phyloP scores from a whole-genome alignment of 1,284 basidiomycete genomes.

The Cutaneotrichosporon mucoides region DNA sequence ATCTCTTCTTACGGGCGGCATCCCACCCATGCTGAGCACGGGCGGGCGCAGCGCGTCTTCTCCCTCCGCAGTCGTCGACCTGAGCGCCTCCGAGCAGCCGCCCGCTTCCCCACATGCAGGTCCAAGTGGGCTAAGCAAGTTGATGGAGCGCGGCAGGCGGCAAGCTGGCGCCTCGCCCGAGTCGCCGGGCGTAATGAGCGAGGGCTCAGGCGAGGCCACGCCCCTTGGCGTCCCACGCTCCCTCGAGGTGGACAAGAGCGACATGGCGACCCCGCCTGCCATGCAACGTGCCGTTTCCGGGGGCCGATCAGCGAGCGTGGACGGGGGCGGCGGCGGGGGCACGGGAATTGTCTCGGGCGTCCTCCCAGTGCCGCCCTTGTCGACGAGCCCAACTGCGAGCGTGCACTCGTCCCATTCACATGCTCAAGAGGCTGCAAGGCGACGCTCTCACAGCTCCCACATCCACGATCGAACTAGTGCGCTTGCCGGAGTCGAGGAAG shows the following conservation, averaged over 20 bases:
- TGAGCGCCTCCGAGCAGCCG: slow-evolving; percentile 13
- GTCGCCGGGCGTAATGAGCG: not conserved
- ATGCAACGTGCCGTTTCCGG: no score
- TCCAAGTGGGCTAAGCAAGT: slow-evolving; percentile 36
- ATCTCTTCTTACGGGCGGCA: not conserved
- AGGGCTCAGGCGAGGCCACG: slow-evolving; percentile 14
- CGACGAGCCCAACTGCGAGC: not conserved
- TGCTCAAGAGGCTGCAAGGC: not conserved
- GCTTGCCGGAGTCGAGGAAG: slow-evolving; percentile 10
- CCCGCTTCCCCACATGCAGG: slow-evolving; percentile 25
- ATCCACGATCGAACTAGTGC: not conserved
- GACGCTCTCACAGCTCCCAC: not conserved
- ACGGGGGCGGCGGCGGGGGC: no score
- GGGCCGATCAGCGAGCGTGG: no score
- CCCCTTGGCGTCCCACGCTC: slow-evolving; percentile 3
- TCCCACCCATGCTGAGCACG: not conserved
- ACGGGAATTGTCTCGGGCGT: not conserved
- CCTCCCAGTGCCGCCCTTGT: not conserved
- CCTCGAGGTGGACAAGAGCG: not conserved
- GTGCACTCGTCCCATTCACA: not conserved
- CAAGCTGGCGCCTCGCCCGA: no score
- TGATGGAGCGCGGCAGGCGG: slow-evolving; percentile 32
- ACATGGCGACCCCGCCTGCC: no score
- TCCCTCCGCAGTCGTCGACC: slow-evolving; percentile 10
- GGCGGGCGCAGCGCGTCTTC: not conserved